Evolutionary conservation across 495 filamentous ascomycete genomes (phyloP), one percentile per base, ranked within the genome.

Genomic region (Margaritispora aquatica): DNA sequence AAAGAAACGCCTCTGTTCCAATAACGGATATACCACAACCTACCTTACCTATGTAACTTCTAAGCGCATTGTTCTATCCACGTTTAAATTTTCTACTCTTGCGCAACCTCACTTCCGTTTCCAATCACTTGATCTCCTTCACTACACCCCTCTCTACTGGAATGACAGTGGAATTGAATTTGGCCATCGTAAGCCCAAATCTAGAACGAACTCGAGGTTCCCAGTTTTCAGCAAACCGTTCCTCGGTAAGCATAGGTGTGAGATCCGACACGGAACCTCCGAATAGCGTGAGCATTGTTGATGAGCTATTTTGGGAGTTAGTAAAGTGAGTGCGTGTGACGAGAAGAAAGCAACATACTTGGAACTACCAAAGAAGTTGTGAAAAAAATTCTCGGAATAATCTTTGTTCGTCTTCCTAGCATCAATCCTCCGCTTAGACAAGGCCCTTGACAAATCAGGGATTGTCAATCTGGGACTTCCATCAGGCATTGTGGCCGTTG

Each of bases 221-320:
- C 59, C 59, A 61, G 2, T 55, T 19, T 19, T 61, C 52, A 2
- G 59, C 8, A 24, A 61, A 55, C 11, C 59, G 59, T 44, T 61
- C 59, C 29, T 61, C 59, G 0, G 26, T 61, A 23, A 61, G 59
- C 51, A 61, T 61, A 2, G 59, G 59, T 1, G 52, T 56, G 21
- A 61, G 59, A n/a, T 61, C 59, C 19, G 59, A 24, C 21, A 61
- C 26, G 2, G 38, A 36, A 23, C 59, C 59, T 17, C 24, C 59
- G 47, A 61, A 61, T 20, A 61, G 17, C 0, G 59, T 56, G 41
- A 61, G 27, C 59, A 61, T 61, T n/a, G 59, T 61, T 50, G 59
- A 61, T 23, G 59, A 61, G 27, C 59, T 61, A 24, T 20, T 34
- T 10, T 36, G 24, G 24, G 26, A 2, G 13, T 15, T 8, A 44